phyloP scores from a whole-genome alignment of 2,329 filamentous ascomycete species.

The Blastomyces silverae region DNA sequence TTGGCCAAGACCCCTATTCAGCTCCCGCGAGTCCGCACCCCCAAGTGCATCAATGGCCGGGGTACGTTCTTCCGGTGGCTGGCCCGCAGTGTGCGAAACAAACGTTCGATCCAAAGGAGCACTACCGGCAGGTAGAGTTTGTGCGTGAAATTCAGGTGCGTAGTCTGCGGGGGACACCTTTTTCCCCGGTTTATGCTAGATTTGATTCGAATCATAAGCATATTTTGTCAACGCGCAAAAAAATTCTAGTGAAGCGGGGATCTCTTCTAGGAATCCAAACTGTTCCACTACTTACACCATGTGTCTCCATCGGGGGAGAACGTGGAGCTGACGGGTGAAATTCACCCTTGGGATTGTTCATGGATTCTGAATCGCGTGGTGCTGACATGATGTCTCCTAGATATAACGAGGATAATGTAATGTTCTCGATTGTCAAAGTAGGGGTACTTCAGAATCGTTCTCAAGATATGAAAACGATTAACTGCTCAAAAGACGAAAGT shows the following conservation, averaged over 20 bases:
- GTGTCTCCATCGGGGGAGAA: conserved; percentile 48
- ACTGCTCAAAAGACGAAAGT: background rate
- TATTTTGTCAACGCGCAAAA: conserved; percentile 16
- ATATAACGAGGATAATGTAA: background rate
- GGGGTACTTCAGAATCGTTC: background rate
- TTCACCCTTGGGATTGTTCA: conserved; percentile 49
- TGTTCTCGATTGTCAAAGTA: background rate
- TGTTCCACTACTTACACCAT: conserved; percentile 45
- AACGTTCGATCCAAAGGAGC: conserved; percentile 52
- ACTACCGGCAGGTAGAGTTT: conserved; percentile 56
- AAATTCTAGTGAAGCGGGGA: background rate
- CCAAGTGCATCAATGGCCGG: conserved; percentile 42
- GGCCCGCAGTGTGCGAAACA: conserved; percentile 37
- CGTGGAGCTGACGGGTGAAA: conserved; percentile 49
- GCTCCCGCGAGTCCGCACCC: conserved; percentile 49
- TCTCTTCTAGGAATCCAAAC: background rate
- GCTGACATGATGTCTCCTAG: conserved; percentile 24
- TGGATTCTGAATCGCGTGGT: conserved; percentile 46
- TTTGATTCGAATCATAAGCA: conserved; percentile 12
- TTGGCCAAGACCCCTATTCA: conserved; percentile 50
- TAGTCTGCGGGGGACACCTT: conserved; percentile 50
- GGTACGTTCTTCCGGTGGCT: conserved; percentile 27
- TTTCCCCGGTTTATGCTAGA: conserved; percentile 57
- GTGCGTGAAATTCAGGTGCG: conserved; percentile 57
- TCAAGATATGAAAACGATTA: background rate